A percentile compares a stretch with the other conserved stretches of the same genome.
phyloP scores from a whole-genome alignment of 495 filamentous ascomycete species.

The Cryomyces antarcticus region DNA sequence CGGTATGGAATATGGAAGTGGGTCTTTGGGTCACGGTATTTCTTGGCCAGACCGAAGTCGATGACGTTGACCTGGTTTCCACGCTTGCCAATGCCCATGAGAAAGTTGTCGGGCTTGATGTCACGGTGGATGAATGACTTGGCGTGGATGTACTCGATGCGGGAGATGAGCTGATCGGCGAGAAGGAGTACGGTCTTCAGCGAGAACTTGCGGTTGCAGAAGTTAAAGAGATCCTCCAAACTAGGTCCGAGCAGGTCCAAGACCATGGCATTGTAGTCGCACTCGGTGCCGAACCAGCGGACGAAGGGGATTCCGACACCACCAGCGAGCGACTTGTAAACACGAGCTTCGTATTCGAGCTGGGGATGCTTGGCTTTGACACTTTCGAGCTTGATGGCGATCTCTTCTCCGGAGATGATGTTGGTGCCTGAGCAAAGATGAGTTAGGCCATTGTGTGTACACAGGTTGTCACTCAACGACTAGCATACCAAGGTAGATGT shows the following conservation, averaged over 20 bases:
- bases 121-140: constrained; percentile 99
- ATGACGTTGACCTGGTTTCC: constrained; percentile 99
- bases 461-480: background rate
- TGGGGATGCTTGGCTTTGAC: constrained; percentile 99
- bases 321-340: constrained; percentile 97
- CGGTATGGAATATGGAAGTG: constrained; percentile 99
- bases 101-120: constrained; percentile 99
- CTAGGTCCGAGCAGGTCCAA: constrained; percentile 93
- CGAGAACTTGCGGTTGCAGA: constrained; percentile 99
- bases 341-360: constrained; percentile 97
- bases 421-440: constrained; percentile 50
- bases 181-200: constrained; percentile 97
- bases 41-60: constrained; percentile 98
- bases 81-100: constrained; percentile 99
- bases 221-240: constrained; percentile 99
- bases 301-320: constrained; percentile 99
- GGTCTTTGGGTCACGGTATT: constrained; percentile 99
- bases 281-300: constrained; percentile 99
- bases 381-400: constrained; percentile 98
- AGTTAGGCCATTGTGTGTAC: background rate
- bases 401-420: constrained; percentile 99
- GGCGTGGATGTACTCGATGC: constrained; percentile 99
- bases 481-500: constrained; percentile 80
- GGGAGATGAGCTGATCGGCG: constrained; percentile 96
- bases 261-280: constrained; percentile 99